Conservation (phyloP, 1,139 yeast species). For the Yamadazyma buinensis region DNA sequence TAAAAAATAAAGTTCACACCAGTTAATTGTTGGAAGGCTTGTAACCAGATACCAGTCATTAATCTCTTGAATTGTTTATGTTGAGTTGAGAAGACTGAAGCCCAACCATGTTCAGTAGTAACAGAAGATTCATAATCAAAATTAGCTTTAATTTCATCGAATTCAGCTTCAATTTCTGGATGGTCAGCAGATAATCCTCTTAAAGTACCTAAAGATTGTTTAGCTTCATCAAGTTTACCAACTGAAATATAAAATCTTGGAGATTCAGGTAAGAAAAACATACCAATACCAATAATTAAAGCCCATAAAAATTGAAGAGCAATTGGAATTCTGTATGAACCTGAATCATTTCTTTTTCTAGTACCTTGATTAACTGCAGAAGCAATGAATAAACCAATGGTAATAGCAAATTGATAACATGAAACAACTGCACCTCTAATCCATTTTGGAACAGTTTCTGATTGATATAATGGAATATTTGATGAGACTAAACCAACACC, state of each 20-base stretch:
- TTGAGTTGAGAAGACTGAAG: conserved; percentile 26
- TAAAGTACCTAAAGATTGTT: conserved; percentile 26
- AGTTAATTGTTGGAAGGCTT: conserved; percentile 65
- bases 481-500: conserved; percentile 66
- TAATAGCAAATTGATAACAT: conserved; percentile 62
- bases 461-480: conserved; percentile 59
- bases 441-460: conserved; percentile 65
- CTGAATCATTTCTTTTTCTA: conserved; percentile 42
- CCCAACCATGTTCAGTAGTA: conserved; percentile 28
- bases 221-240: conserved; percentile 55
- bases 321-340: conserved; percentile 63
- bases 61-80: conserved; percentile 35
- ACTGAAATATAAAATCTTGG: conserved; percentile 64
- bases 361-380: conserved; percentile 61
- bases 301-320: conserved; percentile 47
- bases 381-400: conserved; percentile 59
- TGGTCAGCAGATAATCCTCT: conserved; percentile 35
- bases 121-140: conserved; percentile 29
- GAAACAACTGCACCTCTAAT: conserved; percentile 67
- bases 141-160: conserved; percentile 35
- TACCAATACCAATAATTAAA: conserved; percentile 46
- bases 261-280: conserved; percentile 70
- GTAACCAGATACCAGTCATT: conserved; percentile 29
- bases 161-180: conserved; percentile 36
- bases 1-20: conserved; percentile 72